Percentiles rank a stretch among this genome's conserved stretches.
These are phyloP conservation scores for Raffaelea ambrosiae DNA, from an alignment of 2,329 filamentous ascomycete genomes.

Conservation along the genomic window DNA sequence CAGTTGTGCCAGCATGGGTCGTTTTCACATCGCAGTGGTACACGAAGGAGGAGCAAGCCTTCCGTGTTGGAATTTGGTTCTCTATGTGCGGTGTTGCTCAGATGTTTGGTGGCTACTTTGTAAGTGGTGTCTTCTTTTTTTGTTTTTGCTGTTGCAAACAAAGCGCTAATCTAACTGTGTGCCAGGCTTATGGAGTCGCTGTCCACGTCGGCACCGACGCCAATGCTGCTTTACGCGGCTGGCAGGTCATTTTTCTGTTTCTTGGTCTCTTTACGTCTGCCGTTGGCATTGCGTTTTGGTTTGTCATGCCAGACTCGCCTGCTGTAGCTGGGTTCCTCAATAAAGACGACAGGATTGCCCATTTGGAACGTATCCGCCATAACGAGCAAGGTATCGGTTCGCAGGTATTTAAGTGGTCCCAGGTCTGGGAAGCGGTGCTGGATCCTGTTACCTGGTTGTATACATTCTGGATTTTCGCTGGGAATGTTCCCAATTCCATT, in stretches of 20 bases:
- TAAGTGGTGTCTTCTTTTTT: too few species aligned
- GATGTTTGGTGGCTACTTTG: slow-evolving; percentile 27
- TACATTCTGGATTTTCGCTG: slow-evolving; percentile 10
- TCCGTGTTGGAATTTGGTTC: slow-evolving; percentile 58
- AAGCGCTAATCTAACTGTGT: too few species aligned
- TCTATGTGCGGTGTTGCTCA: slow-evolving; percentile 36
- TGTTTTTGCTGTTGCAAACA: too few species aligned
- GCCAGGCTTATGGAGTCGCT: slow-evolving; percentile 31
- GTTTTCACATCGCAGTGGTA: slow-evolving; percentile 23
- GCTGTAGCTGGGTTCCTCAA: slow-evolving; percentile 25
- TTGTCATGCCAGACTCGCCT: slow-evolving; percentile 25
- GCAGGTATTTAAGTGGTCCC: slow-evolving; percentile 6
- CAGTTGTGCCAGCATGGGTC: slow-evolving; percentile 19
- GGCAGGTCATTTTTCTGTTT: slow-evolving; percentile 20
- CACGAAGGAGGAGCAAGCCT: slow-evolving; percentile 25
- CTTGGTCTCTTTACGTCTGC: slow-evolving; percentile 20
- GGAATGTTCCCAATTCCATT: slow-evolving; percentile 12
- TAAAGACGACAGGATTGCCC: slow-evolving; percentile 18
- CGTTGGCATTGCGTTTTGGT: slow-evolving; percentile 18
- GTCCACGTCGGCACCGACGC: slow-evolving; percentile 8
- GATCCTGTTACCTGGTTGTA: slow-evolving; percentile 14
- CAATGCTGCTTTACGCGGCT: slow-evolving; percentile 1
- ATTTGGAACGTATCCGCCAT: slow-evolving; percentile 22
- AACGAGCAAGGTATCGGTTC: slow-evolving; percentile 26
- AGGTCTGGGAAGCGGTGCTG: slow-evolving; percentile 9